These are phyloP conservation scores for Jacaranda mimosifolia DNA, from an alignment of 257 asterid genomes.

Conservation along the genomic window DNA sequence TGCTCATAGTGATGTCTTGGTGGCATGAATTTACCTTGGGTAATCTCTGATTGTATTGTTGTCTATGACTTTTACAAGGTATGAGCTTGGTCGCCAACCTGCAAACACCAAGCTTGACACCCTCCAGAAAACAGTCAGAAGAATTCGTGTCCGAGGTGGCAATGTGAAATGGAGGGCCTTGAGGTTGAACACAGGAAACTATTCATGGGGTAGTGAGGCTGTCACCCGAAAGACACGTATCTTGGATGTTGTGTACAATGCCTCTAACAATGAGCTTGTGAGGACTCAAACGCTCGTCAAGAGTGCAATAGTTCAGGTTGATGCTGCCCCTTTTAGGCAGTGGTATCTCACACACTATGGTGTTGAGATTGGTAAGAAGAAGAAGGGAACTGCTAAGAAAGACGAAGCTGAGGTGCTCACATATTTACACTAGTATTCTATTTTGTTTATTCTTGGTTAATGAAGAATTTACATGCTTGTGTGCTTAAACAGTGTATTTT, in stretches of 20 bases:
- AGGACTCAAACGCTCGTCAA: constrained; percentile 56
- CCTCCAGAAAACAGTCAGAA: constrained; percentile 46
- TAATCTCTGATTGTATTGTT: not conserved
- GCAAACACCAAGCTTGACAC: constrained; percentile 51
- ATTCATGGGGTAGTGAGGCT: constrained; percentile 62
- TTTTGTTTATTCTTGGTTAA: not conserved
- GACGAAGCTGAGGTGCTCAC: constrained; percentile 48
- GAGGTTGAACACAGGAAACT: constrained; percentile 59
- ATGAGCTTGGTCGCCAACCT: constrained; percentile 59
- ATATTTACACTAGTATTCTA: not conserved
- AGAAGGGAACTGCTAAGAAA: constrained; percentile 43
- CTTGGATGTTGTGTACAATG: constrained; percentile 52
- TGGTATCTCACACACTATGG: constrained; percentile 59
- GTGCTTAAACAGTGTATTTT: not conserved
- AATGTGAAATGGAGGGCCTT: constrained; percentile 63
- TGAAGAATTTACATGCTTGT: not conserved
- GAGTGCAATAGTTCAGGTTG: constrained; percentile 56
- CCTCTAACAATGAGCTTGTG: constrained; percentile 62
- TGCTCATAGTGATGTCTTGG: not conserved
- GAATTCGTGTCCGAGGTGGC: constrained; percentile 61
- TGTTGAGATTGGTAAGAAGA: constrained; percentile 52
- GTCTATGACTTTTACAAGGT: constrained; percentile 30
- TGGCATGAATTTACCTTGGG: too few relatives aligned
- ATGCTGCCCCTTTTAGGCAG: constrained; percentile 59
- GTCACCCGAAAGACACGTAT: constrained; percentile 54